These are phyloP conservation scores for Cladorrhinum samala DNA, from an alignment of 495 filamentous ascomycete species.

Conservation along the genomic window DNA sequence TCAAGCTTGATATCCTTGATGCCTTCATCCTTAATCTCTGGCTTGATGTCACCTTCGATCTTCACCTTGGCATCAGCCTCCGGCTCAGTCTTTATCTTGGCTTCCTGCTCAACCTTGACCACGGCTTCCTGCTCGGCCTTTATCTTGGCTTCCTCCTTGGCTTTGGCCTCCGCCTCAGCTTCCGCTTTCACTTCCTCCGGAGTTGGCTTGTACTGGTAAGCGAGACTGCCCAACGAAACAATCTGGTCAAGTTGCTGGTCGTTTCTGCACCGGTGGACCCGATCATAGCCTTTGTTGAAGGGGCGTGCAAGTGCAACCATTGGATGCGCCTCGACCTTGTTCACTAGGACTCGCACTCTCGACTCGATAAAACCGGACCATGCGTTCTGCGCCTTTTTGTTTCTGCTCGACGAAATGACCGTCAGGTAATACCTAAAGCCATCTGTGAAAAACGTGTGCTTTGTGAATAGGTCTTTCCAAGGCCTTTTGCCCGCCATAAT, in stretches of 20 bases:
- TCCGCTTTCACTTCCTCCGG: conserved; percentile 16
- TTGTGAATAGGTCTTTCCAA: conserved; percentile 84
- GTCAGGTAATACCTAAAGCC: conserved; percentile 93
- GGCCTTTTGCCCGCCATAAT: conserved; percentile 64
- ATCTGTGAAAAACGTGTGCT: conserved; percentile 85
- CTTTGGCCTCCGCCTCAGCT: conserved; percentile 41
- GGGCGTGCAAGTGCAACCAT: conserved; percentile 80
- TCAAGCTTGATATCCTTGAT: conserved; percentile 16
- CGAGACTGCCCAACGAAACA: conserved; percentile 64
- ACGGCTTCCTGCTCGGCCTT: conserved; percentile 19
- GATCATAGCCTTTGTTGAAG: conserved; percentile 87
- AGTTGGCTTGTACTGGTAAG: conserved; percentile 55
- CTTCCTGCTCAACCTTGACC: conserved; percentile 37
- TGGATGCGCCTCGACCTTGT: conserved; percentile 65
- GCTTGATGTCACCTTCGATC: conserved; percentile 11
- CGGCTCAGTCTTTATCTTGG: conserved; percentile 24
- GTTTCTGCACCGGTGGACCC: conserved; percentile 64
- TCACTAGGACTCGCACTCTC: conserved; percentile 76
- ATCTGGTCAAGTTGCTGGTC: conserved; percentile 64
- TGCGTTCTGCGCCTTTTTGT: conserved; percentile 72
- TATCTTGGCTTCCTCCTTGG: conserved; percentile 44
- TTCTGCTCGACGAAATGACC: conserved; percentile 77
- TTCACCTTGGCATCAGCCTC: conserved; percentile 17
- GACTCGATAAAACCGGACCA: conserved; percentile 95
- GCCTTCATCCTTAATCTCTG: conserved; percentile 6